Evolutionary conservation across 768 basidiomycete species (phyloP).

Genomic region (Suillus placidus): DNA sequence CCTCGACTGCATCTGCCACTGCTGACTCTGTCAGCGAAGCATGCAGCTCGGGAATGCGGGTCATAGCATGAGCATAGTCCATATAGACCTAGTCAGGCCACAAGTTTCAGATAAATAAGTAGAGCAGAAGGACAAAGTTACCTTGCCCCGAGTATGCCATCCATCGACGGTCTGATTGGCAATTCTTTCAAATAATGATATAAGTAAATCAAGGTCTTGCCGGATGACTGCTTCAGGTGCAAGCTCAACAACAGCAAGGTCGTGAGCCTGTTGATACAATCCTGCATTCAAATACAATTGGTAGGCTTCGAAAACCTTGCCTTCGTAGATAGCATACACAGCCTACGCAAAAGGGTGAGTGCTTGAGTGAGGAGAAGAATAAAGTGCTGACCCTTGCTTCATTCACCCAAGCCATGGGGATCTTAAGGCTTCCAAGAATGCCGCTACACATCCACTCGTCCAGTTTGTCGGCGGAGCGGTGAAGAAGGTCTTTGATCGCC

Average conservation of each 20-base stretch:
- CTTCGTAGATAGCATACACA: constrained; percentile 59
- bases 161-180: constrained; percentile 58
- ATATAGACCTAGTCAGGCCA: constrained; percentile 54
- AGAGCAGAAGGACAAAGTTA: constrained; percentile 29
- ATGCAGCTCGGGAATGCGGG: constrained; percentile 57
- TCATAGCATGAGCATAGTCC: constrained; percentile 71
- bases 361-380: background rate
- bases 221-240: constrained; percentile 84
- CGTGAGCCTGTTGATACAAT: constrained; percentile 74
- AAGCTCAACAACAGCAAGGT: constrained; percentile 81
- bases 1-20: constrained; percentile 48
- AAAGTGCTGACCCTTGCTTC: constrained; percentile 72
- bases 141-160: constrained; percentile 88
- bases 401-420: constrained; percentile 87
- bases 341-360: constrained; percentile 48
- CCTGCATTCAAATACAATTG: constrained; percentile 74
- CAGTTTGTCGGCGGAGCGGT: constrained; percentile 63
- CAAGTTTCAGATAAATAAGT: constrained; percentile 13
- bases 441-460: constrained; percentile 78
- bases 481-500: constrained; percentile 79
- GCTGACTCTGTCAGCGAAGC: constrained; percentile 45
- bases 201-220: constrained; percentile 57
- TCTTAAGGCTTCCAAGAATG: constrained; percentile 71
- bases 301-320: constrained; percentile 73
- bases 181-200: constrained; percentile 70